A percentile compares a stretch with the other conserved stretches of the same genome.
Evolutionary conservation across 2,329 filamentous ascomycete species (phyloP).

Genomic region (Colletotrichum trifolii): DNA sequence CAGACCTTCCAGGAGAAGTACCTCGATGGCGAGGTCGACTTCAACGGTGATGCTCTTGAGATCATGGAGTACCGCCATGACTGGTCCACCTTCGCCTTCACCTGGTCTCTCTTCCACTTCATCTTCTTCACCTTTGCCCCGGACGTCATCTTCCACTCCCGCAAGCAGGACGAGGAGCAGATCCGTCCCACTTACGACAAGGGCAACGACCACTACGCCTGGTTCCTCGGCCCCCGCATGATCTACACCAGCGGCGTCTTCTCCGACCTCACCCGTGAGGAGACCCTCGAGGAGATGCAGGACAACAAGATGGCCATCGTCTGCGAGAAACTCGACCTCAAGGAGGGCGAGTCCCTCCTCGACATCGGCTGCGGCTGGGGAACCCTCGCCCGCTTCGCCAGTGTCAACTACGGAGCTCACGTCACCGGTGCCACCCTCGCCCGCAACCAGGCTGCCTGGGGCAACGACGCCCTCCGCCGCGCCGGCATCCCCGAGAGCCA

Average conservation of each 20-base stretch:
- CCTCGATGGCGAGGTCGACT: constrained; percentile 93
- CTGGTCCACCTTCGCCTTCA: constrained; percentile 96
- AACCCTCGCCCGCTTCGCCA: constrained; percentile 92
- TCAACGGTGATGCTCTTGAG: constrained; percentile 93
- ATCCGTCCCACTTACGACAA: constrained; percentile 98
- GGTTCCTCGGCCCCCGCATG: constrained; percentile 98
- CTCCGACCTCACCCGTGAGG: constrained; percentile 86
- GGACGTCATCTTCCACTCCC: constrained; percentile 92
- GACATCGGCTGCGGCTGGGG: constrained; percentile 99
- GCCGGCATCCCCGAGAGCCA: constrained; percentile 87
- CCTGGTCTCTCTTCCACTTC: constrained; percentile 84
- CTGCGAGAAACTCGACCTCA: constrained; percentile 92
- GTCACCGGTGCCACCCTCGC: constrained; percentile 93
- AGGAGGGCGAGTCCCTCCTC: constrained; percentile 84
- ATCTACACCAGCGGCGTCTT: constrained; percentile 98
- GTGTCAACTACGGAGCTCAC: constrained; percentile 87
- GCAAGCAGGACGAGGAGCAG: constrained; percentile 96
- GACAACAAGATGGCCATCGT: constrained; percentile 97
- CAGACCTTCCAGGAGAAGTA: constrained; percentile 99
- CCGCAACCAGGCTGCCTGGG: constrained; percentile 96
- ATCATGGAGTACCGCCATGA: constrained; percentile 94
- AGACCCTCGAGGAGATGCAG: constrained; percentile 93
- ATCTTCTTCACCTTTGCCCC: constrained; percentile 86
- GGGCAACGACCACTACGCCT: constrained; percentile 97
- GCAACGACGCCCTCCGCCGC: constrained; percentile 87